phyloP scores from a whole-genome alignment of 768 basidiomycete species.

The Dentipellis sp. region DNA sequence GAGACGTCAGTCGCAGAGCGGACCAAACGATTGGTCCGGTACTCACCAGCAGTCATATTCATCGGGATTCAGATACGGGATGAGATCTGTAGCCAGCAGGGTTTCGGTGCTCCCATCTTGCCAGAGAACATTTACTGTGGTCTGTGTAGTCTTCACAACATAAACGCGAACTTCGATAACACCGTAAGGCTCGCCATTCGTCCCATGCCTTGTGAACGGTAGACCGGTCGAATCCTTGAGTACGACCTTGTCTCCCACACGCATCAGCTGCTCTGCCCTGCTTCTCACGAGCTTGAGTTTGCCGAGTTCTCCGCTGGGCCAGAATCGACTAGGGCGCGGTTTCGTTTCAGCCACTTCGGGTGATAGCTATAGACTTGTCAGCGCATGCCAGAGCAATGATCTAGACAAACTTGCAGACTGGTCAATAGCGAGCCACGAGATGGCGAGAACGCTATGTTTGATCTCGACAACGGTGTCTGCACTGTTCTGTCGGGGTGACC shows the following conservation, averaged over 20 bases:
- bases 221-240: slow-evolving; percentile 41
- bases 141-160: slow-evolving; percentile 61
- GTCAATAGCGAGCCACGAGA: slow-evolving; percentile 84
- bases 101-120: slow-evolving; percentile 72
- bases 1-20: neutral
- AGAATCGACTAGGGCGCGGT: slow-evolving; percentile 65
- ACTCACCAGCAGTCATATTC: slow-evolving; percentile 87
- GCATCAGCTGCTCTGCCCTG: slow-evolving; percentile 52
- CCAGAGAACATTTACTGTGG: slow-evolving; percentile 73
- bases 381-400: neutral
- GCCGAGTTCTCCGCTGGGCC: slow-evolving; percentile 55
- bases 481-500: slow-evolving; percentile 31
- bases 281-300: slow-evolving; percentile 57
- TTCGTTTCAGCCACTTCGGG: slow-evolving; percentile 42
- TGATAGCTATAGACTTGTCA: slow-evolving; percentile 42
- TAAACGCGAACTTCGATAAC: slow-evolving; percentile 46
- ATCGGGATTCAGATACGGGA: slow-evolving; percentile 81
- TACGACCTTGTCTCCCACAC: slow-evolving; percentile 63
- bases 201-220: slow-evolving; percentile 54
- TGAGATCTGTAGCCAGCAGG: slow-evolving; percentile 50
- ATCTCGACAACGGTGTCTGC: slow-evolving; percentile 63
- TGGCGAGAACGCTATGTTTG: slow-evolving; percentile 67
- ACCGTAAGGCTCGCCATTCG: slow-evolving; percentile 34
- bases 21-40: neutral
- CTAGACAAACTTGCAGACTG: slow-evolving; percentile 50